Evolutionary conservation across 768 basidiomycete species (phyloP).

Genomic region (Termitomyces sp.): DNA sequence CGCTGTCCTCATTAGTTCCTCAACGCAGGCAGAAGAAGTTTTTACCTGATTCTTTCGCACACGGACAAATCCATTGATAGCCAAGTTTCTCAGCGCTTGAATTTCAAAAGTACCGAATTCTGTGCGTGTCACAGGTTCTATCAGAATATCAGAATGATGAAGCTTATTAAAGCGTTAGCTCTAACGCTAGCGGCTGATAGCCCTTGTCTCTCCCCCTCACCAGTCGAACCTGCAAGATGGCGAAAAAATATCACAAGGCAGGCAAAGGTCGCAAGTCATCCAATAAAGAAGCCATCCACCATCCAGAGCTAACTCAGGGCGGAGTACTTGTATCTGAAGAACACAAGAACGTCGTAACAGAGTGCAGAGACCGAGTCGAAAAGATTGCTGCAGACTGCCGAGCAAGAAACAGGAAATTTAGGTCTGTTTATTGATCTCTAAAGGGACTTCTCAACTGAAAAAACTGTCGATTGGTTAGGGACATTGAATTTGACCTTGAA

Average conservation of each 20-base stretch:
- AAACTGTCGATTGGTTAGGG: slow-evolving; percentile 26
- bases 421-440: slow-evolving; percentile 24
- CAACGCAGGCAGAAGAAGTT: not conserved
- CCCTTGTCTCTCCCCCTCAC: not conserved
- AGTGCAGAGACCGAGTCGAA: slow-evolving; percentile 41
- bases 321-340: slow-evolving; percentile 42
- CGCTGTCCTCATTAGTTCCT: too few species aligned
- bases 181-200: not conserved
- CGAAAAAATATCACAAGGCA: not conserved
- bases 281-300: not conserved
- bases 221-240: not conserved
- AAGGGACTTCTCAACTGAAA: not conserved
- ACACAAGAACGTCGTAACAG: slow-evolving; percentile 40
- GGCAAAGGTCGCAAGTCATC: not conserved
- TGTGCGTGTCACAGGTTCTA: not conserved
- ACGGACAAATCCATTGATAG: not conserved
- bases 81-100: not conserved
- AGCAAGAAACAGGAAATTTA: slow-evolving; percentile 45
- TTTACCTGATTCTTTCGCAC: not conserved
- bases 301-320: slow-evolving; percentile 11
- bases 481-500: slow-evolving; percentile 54
- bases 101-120: not conserved
- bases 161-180: too few species aligned
- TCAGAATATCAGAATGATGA: not conserved
- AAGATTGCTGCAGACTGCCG: slow-evolving; percentile 43